Base-by-base conservation (phyloP, 441 rosid species). In the Euphorbia schlechtendalii region DNA sequence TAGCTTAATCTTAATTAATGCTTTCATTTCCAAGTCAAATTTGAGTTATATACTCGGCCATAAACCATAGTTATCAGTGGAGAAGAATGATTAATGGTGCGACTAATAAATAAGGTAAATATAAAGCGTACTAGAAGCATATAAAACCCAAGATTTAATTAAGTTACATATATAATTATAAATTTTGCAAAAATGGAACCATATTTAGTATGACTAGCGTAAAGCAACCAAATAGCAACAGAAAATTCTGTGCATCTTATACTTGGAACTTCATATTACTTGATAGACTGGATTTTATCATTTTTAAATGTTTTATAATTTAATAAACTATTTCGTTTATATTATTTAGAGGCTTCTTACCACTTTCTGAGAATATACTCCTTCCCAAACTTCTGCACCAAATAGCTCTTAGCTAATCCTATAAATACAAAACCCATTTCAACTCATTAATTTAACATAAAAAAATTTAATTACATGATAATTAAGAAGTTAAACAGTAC, bases 231-330 rank as follows among this genome's bases (percentile, higher is more conserved):
- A 24, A 3, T 43, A 34, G 46, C 36, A 38, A 25, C 5, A 27
- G 70, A 69, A 64, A 59, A 30, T 54, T 48, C 65, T 20, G n/a
- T n/a, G 65, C 54, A 32, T 58, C 34, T 60, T 60, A 30, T 67
- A 68, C 34, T 32, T 32, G 34, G 34, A 75, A 77, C 76, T 57
- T 64, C 54, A 48, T 63, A 58, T 77, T 65, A 57, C 80, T 72
- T 77, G 32, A 63, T 3, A 46, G 30, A 30, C 41, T 60, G 15
- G 49, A 28, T 36, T 36, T 41, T 48, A 69, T 67, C 53, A 52
- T 69, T 63, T 46, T 8, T 5, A 6, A 5, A 6, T 6, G 17
- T n/a, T 21, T 25, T 54, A 10, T 54, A 8, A 21, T 52, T 8
- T 54, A 24, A 24, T 24, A 22, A 54, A 25, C 7, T 54, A 54